Conservation (phyloP, 192 early-diverging fungal species). For the Lobosporangium transversale region DNA sequence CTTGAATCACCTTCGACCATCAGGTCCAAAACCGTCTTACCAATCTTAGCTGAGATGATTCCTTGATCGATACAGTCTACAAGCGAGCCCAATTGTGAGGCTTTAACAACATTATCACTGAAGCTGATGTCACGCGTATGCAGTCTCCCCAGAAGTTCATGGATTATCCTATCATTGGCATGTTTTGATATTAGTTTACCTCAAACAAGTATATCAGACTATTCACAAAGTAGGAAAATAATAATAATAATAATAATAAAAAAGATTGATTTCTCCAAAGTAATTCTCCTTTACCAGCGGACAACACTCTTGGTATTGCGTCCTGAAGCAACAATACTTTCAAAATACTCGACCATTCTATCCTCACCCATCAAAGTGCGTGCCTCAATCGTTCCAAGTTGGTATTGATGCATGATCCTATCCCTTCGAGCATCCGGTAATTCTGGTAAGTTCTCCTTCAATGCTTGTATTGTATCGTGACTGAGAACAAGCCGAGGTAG, state of each 20-base stretch:
- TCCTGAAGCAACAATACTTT: conserved; percentile 57
- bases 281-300: conserved; percentile 31
- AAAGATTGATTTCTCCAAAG: too few species aligned
- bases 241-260: too few species aligned
- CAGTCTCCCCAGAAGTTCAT: conserved; percentile 69
- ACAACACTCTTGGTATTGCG: conserved; percentile 24
- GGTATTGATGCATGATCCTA: conserved; percentile 69
- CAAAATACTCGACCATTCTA: conserved; percentile 81
- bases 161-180: conserved; percentile 60
- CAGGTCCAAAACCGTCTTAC: conserved; percentile 73
- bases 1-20: conserved; percentile 74
- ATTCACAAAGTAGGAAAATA: neutral
- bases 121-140: conserved; percentile 56
- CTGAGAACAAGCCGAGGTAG: conserved; percentile 64
- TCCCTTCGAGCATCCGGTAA: conserved; percentile 71
- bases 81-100: conserved; percentile 65
- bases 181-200: neutral
- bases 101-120: conserved; percentile 60
- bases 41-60: conserved; percentile 70
- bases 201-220: neutral
- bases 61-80: conserved; percentile 69
- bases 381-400: conserved; percentile 65
- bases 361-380: conserved; percentile 76
- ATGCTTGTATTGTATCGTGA: conserved; percentile 22
- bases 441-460: conserved; percentile 70